Evolutionary conservation across 1,284 basidiomycete genomes (phyloP).

Genomic region (Macrocystidia cucumis): DNA sequence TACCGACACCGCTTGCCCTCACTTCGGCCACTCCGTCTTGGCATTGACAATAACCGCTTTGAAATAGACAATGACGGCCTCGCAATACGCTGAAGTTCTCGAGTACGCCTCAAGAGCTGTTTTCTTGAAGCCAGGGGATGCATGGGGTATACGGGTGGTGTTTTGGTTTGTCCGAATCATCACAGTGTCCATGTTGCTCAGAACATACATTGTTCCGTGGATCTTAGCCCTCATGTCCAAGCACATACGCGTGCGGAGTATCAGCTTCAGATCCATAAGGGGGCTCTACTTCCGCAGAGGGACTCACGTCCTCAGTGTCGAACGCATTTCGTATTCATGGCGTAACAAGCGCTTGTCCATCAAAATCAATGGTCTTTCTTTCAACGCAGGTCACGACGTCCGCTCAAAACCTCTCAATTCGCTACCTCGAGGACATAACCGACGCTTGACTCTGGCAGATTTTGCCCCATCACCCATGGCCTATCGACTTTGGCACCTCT

Average conservation of each 20-base stretch:
- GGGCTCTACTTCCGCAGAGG: constrained; percentile 61
- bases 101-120: constrained; percentile 15
- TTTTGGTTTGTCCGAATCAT: constrained; percentile 41
- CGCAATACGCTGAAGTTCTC: too few relatives aligned
- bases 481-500: constrained; percentile 36
- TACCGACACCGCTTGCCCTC: neutral
- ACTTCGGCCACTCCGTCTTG: neutral
- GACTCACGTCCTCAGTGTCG: constrained; percentile 44
- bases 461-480: constrained; percentile 50
- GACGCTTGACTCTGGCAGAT: constrained; percentile 40
- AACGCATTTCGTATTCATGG: constrained; percentile 59
- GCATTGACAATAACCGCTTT: too few relatives aligned
- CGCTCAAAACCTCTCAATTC: constrained; percentile 9
- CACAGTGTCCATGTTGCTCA: constrained; percentile 46
- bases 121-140: constrained; percentile 21
- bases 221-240: constrained; percentile 48
- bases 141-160: constrained; percentile 31
- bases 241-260: constrained; percentile 58
- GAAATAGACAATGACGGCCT: too few relatives aligned
- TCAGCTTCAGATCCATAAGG: constrained; percentile 69
- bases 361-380: constrained; percentile 50
- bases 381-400: too few relatives aligned
- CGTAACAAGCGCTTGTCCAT: constrained; percentile 47
- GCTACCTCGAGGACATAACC: constrained; percentile 24
- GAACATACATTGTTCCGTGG: constrained; percentile 59